These are phyloP conservation scores for Domatiomyces catenatus DNA, from an alignment of 2,329 filamentous ascomycete species.

Conservation along the genomic window DNA sequence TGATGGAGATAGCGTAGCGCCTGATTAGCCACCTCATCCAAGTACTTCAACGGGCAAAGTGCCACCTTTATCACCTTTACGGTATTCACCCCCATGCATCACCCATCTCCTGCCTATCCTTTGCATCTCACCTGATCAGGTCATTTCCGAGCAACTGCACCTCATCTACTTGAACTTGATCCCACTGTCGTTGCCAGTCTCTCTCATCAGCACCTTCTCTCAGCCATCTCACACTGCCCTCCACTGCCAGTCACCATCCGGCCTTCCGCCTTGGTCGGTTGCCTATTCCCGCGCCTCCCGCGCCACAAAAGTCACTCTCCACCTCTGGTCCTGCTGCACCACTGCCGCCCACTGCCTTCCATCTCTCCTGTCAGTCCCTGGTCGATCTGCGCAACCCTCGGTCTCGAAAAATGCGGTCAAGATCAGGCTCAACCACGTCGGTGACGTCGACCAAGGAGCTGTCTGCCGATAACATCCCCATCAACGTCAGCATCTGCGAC, in stretches of 20 bases:
- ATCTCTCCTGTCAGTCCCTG: not conserved
- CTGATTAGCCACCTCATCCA: not conserved
- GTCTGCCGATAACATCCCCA: constrained; percentile 40
- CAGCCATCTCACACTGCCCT: too few species aligned
- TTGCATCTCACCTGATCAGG: not conserved
- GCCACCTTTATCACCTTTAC: not conserved
- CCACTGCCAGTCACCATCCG: not conserved
- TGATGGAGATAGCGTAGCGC: not conserved
- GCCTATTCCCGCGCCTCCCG: not conserved
- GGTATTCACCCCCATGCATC: too few species aligned
- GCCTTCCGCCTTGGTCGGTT: not conserved
- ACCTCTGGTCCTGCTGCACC: not conserved
- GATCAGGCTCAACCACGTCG: constrained; percentile 10
- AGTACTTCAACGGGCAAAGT: not conserved
- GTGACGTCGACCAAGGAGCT: constrained; percentile 25
- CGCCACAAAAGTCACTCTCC: not conserved
- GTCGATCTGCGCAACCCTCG: not conserved
- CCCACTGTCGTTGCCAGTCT: not conserved
- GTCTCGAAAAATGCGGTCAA: constrained; percentile 8
- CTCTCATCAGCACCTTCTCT: not conserved
- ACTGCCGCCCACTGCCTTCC: not conserved
- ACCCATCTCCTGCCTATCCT: not conserved
- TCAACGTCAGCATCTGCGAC: constrained; percentile 45
- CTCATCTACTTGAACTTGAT: not conserved
- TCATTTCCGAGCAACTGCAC: not conserved